A percentile compares a stretch with the other conserved stretches of the same genome.
Conservation (phyloP, 208 protist genomes). For the Leishmania martiniquensis region DNA sequence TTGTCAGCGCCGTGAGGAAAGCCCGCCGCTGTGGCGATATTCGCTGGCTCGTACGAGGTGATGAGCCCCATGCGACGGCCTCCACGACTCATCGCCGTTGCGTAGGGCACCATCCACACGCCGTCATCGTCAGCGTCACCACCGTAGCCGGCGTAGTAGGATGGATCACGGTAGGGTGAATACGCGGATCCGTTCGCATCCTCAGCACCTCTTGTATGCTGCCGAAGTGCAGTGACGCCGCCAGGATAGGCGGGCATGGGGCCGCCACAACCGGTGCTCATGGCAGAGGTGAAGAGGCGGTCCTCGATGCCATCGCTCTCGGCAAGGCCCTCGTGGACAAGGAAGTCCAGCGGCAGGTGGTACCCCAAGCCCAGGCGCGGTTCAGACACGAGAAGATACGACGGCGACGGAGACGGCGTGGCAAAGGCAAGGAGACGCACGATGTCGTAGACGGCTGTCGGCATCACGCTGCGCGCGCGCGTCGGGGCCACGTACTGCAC, state of each 20-base stretch:
- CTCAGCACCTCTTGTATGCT: constrained; percentile 20
- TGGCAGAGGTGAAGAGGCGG: constrained; percentile 19
- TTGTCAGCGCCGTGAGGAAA: not conserved
- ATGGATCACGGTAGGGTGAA: not conserved
- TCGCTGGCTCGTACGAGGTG: constrained; percentile 56
- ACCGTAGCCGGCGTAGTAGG: not conserved
- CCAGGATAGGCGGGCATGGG: not conserved
- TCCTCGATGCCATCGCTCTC: constrained; percentile 34
- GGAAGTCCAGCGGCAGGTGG: constrained; percentile 79
- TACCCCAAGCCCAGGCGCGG: constrained; percentile 82
- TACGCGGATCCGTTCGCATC: not conserved
- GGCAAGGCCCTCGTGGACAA: constrained; percentile 50
- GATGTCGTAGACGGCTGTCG: constrained; percentile 77
- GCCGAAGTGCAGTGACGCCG: constrained; percentile 12
- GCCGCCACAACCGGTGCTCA: constrained; percentile 8
- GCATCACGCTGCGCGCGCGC: constrained; percentile 64
- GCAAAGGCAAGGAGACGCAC: constrained; percentile 66
- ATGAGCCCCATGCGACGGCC: constrained; percentile 60
- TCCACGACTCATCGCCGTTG: constrained; percentile 46
- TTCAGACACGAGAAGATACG: constrained; percentile 84
- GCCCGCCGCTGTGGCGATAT: not conserved
- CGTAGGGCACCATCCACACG: constrained; percentile 35
- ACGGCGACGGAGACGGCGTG: constrained; percentile 61
- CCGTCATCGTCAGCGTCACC: constrained; percentile 2
- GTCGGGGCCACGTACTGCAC: constrained; percentile 77